Evolutionary conservation across 2,329 filamentous ascomycete genomes (phyloP).

Genomic region (Aspergillus spinulosporus): DNA sequence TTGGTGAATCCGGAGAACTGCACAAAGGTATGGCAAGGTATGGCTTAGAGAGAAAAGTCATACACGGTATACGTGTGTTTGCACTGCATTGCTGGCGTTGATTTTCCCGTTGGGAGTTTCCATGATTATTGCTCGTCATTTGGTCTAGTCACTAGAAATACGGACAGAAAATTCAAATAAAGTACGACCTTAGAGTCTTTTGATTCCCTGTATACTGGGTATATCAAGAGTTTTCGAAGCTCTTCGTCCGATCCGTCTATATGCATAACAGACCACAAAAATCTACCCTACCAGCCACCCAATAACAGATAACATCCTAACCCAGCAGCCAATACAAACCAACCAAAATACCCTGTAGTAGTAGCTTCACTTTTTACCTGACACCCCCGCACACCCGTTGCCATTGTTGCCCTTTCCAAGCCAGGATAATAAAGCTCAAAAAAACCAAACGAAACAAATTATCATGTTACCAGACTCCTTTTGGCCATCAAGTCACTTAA

Average conservation of each 20-base stretch:
- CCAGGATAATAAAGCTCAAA: not conserved
- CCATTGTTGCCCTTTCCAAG: not conserved
- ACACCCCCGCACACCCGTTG: not conserved
- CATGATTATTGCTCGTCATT: not conserved
- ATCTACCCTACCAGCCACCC: not conserved
- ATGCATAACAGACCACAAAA: no score
- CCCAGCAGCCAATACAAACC: not conserved
- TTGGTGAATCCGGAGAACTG: not conserved
- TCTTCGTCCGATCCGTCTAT: no score
- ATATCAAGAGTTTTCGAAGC: no score
- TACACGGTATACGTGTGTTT: not conserved
- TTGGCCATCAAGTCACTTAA: not conserved
- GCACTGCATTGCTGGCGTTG: not conserved
- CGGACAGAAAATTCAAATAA: not conserved
- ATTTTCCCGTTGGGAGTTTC: not conserved
- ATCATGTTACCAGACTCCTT: constrained; percentile 7
- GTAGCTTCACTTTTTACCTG: not conserved
- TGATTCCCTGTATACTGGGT: no score
- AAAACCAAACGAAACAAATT: not conserved
- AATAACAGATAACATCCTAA: not conserved
- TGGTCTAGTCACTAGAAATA: not conserved
- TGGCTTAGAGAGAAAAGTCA: not conserved
- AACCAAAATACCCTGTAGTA: not conserved
- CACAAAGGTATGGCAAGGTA: not conserved
- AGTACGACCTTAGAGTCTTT: no score